phyloP scores from a whole-genome alignment of 179 eudicot species.

The Patellifolia procumbens region DNA sequence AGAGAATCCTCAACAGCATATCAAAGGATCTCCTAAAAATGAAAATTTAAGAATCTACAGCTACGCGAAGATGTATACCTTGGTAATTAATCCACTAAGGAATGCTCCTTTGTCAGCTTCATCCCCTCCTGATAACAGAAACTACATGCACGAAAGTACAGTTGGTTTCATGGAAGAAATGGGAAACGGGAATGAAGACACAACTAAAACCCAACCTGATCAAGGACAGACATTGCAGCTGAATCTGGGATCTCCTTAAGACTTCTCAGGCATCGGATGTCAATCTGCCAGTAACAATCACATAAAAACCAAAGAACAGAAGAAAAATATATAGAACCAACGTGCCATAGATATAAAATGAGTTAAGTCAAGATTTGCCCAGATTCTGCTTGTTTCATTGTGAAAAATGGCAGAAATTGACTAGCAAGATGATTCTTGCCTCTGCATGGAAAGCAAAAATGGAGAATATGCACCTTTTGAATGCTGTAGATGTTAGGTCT shows the following conservation, averaged over 20 bases:
- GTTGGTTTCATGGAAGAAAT: not conserved
- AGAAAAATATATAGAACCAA: not conserved
- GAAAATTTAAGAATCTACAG: not conserved
- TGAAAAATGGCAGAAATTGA: no score
- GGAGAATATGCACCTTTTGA: no score
- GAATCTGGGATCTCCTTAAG: slow-evolving; percentile 65
- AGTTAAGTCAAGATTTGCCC: not conserved
- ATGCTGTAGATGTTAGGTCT: no score
- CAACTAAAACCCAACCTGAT: slow-evolving; percentile 50
- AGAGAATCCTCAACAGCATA: not conserved
- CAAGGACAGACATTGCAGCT: slow-evolving; percentile 67
- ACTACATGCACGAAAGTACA: slow-evolving; percentile 34
- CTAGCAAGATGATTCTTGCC: no score
- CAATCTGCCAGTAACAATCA: slow-evolving; percentile 46
- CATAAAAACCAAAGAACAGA: not conserved
- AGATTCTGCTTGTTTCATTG: no score
- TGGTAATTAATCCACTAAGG: slow-evolving; percentile 53
- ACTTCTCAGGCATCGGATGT: slow-evolving; percentile 45
- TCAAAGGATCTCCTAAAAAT: not conserved
- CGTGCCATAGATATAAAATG: not conserved
- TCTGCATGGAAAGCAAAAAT: no score
- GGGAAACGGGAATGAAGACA: not conserved
- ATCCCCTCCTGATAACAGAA: slow-evolving; percentile 69
- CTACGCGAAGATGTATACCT: slow-evolving; percentile 38
- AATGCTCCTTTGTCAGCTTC: slow-evolving; percentile 55